Conservation (phyloP, 2,329 filamentous ascomycete genomes). For the Neofusicoccum umdonicola region DNA sequence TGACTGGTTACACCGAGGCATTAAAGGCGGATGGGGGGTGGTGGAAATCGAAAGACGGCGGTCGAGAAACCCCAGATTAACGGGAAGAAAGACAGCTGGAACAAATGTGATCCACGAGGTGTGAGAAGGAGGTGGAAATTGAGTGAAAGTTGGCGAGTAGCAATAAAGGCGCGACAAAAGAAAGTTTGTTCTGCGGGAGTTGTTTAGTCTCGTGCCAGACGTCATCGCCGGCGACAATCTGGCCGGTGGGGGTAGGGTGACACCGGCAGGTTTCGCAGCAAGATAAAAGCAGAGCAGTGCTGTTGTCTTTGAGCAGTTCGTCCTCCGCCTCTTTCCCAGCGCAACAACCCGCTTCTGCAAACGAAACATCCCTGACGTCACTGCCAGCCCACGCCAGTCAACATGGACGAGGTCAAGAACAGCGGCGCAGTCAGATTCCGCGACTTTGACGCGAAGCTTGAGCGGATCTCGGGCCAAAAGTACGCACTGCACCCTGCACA, state of each 20-base stretch:
- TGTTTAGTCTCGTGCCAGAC: neutral
- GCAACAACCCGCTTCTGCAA: neutral
- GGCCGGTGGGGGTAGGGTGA: neutral
- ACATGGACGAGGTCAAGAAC: neutral
- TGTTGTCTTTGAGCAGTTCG: neutral
- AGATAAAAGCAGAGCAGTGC: neutral
- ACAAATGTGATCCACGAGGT: neutral
- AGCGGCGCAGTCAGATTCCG: neutral
- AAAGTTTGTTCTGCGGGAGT: neutral
- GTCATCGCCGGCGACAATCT: neutral
- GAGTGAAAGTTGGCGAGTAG: neutral
- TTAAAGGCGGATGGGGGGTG: neutral
- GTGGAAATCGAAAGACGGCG: neutral
- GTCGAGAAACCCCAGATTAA: neutral
- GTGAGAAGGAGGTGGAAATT: neutral
- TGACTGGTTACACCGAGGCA: neutral
- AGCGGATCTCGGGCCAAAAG: neutral
- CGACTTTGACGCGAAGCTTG: neutral
- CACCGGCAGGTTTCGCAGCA: neutral
- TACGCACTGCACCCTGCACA: neutral
- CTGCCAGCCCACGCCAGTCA: neutral
- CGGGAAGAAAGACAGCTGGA: neutral
- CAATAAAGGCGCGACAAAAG: constrained; percentile 1
- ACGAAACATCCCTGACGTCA: neutral
- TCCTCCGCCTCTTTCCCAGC: neutral